A percentile compares a stretch with the other conserved stretches of the same genome.
These are phyloP conservation scores for Acanthamoeba culbertsoni DNA, from an alignment of 208 protist species.

Conservation along the genomic window DNA sequence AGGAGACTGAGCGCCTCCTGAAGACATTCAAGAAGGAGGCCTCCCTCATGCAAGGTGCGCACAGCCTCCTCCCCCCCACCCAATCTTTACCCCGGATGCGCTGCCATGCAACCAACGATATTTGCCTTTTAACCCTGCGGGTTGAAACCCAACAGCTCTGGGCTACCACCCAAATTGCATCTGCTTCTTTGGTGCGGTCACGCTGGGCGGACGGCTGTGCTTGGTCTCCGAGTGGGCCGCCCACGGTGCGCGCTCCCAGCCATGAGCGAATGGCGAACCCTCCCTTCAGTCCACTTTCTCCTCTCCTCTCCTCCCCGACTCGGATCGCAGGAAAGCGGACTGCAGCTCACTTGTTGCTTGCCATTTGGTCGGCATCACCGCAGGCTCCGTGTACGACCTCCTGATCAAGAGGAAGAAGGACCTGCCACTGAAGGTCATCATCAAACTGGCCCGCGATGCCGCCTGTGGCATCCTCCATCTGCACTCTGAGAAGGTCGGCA, in stretches of 20 bases:
- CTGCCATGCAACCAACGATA: too few species aligned
- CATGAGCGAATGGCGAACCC: not conserved
- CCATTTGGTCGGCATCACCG: too few species aligned
- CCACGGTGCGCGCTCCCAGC: not conserved
- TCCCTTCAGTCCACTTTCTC: too few species aligned
- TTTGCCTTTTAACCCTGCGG: too few species aligned
- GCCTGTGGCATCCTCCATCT: constrained; percentile 49
- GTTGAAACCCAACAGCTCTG: too few species aligned
- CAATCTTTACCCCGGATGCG: not conserved
- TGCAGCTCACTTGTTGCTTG: too few species aligned
- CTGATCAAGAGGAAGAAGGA: constrained; percentile 33
- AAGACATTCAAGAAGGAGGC: constrained; percentile 25
- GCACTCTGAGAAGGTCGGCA: constrained; percentile 40
- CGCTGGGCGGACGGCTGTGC: not conserved
- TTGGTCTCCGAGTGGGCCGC: constrained; percentile 16
- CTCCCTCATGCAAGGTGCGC: constrained; percentile 8
- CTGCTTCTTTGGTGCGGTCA: constrained; percentile 50
- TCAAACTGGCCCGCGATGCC: constrained; percentile 40
- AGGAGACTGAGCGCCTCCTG: not conserved
- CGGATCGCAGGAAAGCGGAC: not conserved
- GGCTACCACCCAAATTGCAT: constrained; percentile 40
- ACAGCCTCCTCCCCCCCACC: not conserved
- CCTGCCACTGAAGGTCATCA: not conserved
- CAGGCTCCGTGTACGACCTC: constrained; percentile 47
- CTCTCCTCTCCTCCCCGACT: not conserved